Evolutionary conservation across 495 filamentous ascomycete species (phyloP), one percentile per base, ranked within the genome.

Genomic region (Lophiotrema nucula): DNA sequence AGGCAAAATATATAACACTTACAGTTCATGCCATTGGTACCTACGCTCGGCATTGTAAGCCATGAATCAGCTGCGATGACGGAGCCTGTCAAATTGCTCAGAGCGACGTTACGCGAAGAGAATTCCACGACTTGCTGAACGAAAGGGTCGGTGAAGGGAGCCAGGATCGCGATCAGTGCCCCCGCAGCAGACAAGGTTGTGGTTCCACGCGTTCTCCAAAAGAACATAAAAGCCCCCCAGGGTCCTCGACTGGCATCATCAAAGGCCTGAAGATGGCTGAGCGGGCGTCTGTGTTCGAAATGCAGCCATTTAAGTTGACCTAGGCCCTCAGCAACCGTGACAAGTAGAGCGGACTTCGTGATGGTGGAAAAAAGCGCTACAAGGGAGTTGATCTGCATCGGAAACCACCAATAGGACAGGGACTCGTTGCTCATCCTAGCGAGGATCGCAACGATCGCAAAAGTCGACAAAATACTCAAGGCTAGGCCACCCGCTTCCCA

Each of bases 121-220:
- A n/a, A n/a, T n/a, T n/a, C n/a, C n/a, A n/a, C n/a, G 4, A 46
- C 27, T 39, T 56, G 57, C 44, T 68, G 63, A 6, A 58, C 46
- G 22, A 66, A 58, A 18, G 63, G 47, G 15, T 68, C 65, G 19
- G 66, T 42, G 8, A 39, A 47, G 8, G 66, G 38, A 16, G 53
- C 31, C 0, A 62, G 8, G 25, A 68, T 27, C 0, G 54, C 63
- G 35, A 66, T 41, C 16, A 63, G 37, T 12, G 65, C 62, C 21
- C 58, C 63, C 22, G 56, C 26, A 18, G 47, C 49, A 43, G 54
- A 44, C 18, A 63, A 23, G 16, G 44, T 4, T 8, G 46, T 38
- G 10, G n/a, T 21, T 2, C 46, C 22, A 6, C 23, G 26, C 5
- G 47, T 41, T 4, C 46, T n/a, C 37, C 33, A 56, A n/a, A 62